Evolutionary conservation across 2,329 filamentous ascomycete species (phyloP), one percentile per base, ranked within the genome.

Genomic region (Fusarium sp.): DNA sequence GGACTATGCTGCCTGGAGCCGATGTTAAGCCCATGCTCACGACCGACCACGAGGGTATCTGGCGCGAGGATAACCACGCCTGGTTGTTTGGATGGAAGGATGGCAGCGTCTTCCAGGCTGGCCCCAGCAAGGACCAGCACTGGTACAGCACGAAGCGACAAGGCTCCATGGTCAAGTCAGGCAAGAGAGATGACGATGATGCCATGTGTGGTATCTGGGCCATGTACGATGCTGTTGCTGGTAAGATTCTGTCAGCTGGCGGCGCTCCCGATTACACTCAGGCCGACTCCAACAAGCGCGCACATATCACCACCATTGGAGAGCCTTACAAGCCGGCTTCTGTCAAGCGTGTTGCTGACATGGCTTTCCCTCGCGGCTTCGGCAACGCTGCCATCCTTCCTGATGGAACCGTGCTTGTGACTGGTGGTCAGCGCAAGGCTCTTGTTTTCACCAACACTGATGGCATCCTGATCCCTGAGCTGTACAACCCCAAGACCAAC

Each of bases 181-280:
- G 63, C 7, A 61, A 24, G 2, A 48, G 86, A 15, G 78, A 78
- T 17, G 76, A 76, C 4, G 82, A 81, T 48, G 68, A 78, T 9
- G 82, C 85, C 5, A 88, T 88, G 86, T 83, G 81, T 58, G 87
- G 85, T 15, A 81, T 82, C 56, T 82, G 82, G 17, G 81, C 84
- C 59, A 87, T 88, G 85, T 88, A 85, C 65, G 85, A 88, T 69
- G 85, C 85, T 57, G 83, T 88, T 61, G 83, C 83, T 5, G 86
- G 86, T 15, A 86, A 87, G 74, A 87, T 88, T 22, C 76, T 88
- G 9, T 83, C 83, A 0, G 77, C 81, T 15, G 86, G 86, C 26
- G 86, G 86, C 14, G 75, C 81, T 1, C 75, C 79, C 0, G 76
- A 79, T 54, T 87, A 87, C 69, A 77, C 81, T 22, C 69, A 78